Conservation (phyloP, 148 eudicot species). For the Rhododendron mucronatum region DNA sequence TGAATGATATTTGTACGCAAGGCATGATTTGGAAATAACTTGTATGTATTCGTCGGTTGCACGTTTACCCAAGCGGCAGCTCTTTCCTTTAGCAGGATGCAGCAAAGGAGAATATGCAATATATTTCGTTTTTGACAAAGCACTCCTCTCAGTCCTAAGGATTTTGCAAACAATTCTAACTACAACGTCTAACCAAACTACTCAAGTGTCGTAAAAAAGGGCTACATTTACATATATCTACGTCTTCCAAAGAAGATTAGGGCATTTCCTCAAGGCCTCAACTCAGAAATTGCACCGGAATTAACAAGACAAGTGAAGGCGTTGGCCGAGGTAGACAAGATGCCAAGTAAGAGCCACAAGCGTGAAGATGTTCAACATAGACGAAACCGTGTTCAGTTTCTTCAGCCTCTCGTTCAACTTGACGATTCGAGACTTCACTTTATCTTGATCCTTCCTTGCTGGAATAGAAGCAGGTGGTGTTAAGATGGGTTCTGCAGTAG, state of each 20-base stretch:
- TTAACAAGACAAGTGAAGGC: slow-evolving; percentile 23
- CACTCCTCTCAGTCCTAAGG: neutral
- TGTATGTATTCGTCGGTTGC: neutral
- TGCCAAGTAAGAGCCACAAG: slow-evolving; percentile 76
- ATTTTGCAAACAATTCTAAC: neutral
- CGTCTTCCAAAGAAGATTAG: neutral
- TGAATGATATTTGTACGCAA: neutral
- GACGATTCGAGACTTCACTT: slow-evolving; percentile 20
- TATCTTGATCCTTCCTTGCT: slow-evolving; percentile 15
- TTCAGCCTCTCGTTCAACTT: slow-evolving; percentile 32
- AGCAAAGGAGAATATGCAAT: neutral
- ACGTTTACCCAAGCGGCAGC: neutral
- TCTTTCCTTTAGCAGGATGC: neutral
- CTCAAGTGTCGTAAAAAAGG: neutral
- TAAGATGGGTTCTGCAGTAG: neutral
- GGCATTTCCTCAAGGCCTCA: neutral
- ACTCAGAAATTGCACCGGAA: neutral
- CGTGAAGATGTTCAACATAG: slow-evolving; percentile 50
- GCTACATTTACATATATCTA: neutral
- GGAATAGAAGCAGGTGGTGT: neutral
- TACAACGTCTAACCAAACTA: neutral
- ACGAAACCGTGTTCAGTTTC: slow-evolving; percentile 64
- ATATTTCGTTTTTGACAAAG: neutral
- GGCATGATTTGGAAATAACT: neutral
- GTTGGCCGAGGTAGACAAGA: slow-evolving; percentile 59